A percentile compares a stretch with the other conserved stretches of the same genome.
Evolutionary conservation across 2,329 filamentous ascomycete genomes (phyloP).

Genomic region (Fusarium equiseti): DNA sequence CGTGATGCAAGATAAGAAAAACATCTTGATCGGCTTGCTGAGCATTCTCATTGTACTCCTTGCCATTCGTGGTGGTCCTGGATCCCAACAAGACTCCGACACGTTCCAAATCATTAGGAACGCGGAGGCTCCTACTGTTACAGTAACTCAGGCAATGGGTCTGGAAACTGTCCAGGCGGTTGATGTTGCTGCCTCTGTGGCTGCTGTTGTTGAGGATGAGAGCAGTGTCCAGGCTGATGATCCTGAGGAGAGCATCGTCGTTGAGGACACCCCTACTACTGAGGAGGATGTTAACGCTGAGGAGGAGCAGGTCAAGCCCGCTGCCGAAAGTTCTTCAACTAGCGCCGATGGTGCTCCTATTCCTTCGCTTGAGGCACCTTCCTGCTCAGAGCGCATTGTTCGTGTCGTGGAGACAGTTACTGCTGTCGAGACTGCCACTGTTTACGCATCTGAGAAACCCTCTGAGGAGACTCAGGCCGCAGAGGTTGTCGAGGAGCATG

Average conservation of each 20-base stretch:
- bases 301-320: background rate
- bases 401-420: constrained; percentile 51
- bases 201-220: constrained; percentile 13
- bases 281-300: background rate
- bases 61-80: constrained; percentile 53
- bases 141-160: constrained; percentile 39
- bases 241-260: constrained; percentile 18
- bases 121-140: constrained; percentile 43
- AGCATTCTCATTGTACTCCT: constrained; percentile 66
- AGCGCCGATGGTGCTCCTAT: background rate
- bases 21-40: constrained; percentile 67
- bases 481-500: constrained; percentile 7
- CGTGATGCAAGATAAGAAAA: constrained; percentile 68
- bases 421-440: constrained; percentile 50
- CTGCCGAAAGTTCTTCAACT: background rate
- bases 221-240: constrained; percentile 46
- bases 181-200: constrained; percentile 23
- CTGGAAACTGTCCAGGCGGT: constrained; percentile 17
- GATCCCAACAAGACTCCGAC: constrained; percentile 39
- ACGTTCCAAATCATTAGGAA: constrained; percentile 49
- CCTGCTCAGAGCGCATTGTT: constrained; percentile 39
- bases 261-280: constrained; percentile 2
- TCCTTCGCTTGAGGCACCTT: constrained; percentile 1
- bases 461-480: constrained; percentile 27
- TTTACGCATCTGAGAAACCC: constrained; percentile 48